Evolutionary conservation across 176 grass and related monocot species (phyloP).

Genomic region (Eragrostis nindensis): DNA sequence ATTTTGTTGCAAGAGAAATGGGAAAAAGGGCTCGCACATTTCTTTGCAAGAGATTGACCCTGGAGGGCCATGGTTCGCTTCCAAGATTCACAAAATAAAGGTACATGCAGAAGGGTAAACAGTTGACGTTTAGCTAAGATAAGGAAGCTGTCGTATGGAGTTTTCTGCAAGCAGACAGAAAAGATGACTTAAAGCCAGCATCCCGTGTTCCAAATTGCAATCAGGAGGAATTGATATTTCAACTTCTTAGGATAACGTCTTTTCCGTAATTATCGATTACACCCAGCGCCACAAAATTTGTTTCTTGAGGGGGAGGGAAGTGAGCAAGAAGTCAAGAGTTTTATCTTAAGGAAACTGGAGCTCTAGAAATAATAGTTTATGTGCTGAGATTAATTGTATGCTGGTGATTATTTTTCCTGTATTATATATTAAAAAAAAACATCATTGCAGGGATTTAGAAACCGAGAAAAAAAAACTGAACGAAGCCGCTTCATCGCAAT

Average conservation of each 20-base stretch:
- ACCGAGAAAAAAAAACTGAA: background rate
- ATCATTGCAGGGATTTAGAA: background rate
- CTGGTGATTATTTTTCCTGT: too few species aligned
- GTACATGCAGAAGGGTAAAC: conserved; percentile 31
- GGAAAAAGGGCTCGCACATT: background rate
- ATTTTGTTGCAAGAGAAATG: background rate
- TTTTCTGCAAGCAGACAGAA: conserved; percentile 27
- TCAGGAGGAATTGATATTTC: conserved; percentile 28
- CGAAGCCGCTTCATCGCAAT: background rate
- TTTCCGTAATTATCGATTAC: background rate
- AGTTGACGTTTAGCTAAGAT: conserved; percentile 7
- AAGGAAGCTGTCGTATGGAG: conserved; percentile 24
- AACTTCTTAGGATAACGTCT: conserved; percentile 16
- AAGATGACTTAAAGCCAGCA: conserved; percentile 19
- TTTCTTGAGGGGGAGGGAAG: background rate
- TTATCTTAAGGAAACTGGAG: background rate
- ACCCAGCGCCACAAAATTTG: background rate
- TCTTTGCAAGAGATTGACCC: conserved; percentile 20
- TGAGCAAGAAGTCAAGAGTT: background rate
- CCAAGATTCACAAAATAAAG: conserved; percentile 43
- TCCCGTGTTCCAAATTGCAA: background rate
- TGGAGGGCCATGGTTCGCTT: conserved; percentile 43
- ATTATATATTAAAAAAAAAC: too few species aligned
- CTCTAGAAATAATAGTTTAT: background rate
- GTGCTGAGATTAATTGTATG: background rate